Evolutionary conservation across 2,329 filamentous ascomycete genomes (phyloP).

Genomic region (Thyridium curvatum): DNA sequence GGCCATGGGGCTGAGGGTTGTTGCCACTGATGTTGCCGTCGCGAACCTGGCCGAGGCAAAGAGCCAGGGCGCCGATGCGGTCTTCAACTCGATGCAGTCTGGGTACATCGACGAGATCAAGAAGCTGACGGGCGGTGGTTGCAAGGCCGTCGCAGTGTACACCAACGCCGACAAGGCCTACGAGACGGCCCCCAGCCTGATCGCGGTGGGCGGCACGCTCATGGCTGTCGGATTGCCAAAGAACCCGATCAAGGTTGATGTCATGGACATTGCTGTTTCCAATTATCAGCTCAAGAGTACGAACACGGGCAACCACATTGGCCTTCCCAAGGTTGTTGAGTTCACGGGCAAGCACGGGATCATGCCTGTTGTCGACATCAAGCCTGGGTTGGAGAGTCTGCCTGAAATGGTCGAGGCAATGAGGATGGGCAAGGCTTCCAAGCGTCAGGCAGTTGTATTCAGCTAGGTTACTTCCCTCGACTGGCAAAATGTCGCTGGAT

Average conservation of each 20-base stretch:
- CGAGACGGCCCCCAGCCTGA: slow-evolving; percentile 22
- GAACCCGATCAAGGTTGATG: slow-evolving; percentile 24
- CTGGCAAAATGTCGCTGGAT: no score
- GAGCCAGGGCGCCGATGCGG: slow-evolving; percentile 28
- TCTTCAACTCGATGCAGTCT: slow-evolving; percentile 30
- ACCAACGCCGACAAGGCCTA: slow-evolving; percentile 27
- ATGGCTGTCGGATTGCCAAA: slow-evolving; percentile 33
- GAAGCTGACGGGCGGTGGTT: slow-evolving; percentile 29
- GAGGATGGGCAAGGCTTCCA: slow-evolving; percentile 24
- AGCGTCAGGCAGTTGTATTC: slow-evolving; percentile 28
- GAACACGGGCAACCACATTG: slow-evolving; percentile 29
- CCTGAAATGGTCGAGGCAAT: slow-evolving; percentile 28
- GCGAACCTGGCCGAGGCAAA: slow-evolving; percentile 27
- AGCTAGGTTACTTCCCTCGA: no score
- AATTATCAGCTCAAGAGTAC: slow-evolving; percentile 31
- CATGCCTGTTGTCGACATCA: slow-evolving; percentile 27
- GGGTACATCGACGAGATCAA: slow-evolving; percentile 29
- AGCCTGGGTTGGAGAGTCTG: slow-evolving; percentile 25
- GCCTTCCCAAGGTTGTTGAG: slow-evolving; percentile 32
- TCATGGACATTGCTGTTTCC: slow-evolving; percentile 28
- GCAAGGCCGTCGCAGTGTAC: slow-evolving; percentile 31
- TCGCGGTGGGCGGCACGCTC: slow-evolving; percentile 27
- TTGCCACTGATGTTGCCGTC: slow-evolving; percentile 34
- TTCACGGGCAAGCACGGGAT: slow-evolving; percentile 32
- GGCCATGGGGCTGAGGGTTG: slow-evolving; percentile 31